These are phyloP conservation scores for Cymodocea nodosa DNA, from an alignment of 116 monocot species.

Conservation along the genomic window DNA sequence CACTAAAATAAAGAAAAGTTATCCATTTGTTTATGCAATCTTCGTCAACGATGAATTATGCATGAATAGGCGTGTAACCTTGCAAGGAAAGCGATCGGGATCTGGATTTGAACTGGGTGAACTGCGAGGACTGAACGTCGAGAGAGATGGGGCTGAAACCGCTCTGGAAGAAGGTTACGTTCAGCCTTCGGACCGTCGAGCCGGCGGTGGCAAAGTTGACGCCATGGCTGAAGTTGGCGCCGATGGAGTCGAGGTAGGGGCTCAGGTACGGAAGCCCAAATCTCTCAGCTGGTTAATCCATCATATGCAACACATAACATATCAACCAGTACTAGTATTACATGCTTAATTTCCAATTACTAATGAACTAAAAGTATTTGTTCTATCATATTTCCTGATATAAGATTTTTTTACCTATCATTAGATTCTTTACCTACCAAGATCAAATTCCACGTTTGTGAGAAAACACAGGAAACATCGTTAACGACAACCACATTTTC, in stretches of 20 bases:
- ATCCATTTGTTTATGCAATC: too few species aligned
- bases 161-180: constrained; percentile 51
- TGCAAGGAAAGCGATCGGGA: constrained; percentile 10
- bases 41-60: too few species aligned
- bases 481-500: neutral
- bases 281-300: constrained; percentile 34
- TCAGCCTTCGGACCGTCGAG: constrained; percentile 62
- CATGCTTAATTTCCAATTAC: neutral
- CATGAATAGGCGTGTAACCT: too few species aligned
- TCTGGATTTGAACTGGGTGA: constrained; percentile 60
- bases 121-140: constrained; percentile 76
- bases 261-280: constrained; percentile 51
- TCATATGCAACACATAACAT: neutral
- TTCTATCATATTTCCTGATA: too few species aligned
- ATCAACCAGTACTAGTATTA: neutral
- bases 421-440: too few species aligned
- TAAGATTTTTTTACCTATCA: too few species aligned
- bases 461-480: neutral
- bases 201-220: constrained; percentile 94
- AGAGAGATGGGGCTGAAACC: constrained; percentile 91
- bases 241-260: constrained; percentile 79
- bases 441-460: too few species aligned
- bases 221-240: constrained; percentile 78
- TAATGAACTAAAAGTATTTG: too few species aligned
- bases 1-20: too few species aligned